Evolutionary conservation across 345 rosid genomes (phyloP).

Genomic region (Hibiscus tridactylites): DNA sequence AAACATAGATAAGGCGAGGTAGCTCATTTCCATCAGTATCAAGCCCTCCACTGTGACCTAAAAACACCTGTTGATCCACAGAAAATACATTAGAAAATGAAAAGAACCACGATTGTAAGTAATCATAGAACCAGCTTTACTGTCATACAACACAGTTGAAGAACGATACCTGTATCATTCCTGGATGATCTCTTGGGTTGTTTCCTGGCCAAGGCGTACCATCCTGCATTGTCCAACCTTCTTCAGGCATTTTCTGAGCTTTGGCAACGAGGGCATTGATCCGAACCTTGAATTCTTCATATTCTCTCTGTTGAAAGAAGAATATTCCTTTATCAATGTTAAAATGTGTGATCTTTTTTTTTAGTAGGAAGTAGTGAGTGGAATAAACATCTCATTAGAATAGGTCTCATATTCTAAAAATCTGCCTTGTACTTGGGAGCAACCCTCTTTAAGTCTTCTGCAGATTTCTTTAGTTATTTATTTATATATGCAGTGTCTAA

Average conservation of each 20-base stretch:
- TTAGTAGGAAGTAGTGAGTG: background rate
- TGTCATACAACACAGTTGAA: background rate
- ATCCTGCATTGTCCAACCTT: conserved; percentile 99
- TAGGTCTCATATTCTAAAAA: background rate
- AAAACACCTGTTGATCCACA: conserved; percentile 56
- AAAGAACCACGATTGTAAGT: conserved; percentile 6
- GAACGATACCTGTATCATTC: conserved; percentile 79
- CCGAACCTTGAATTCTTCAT: conserved; percentile 97
- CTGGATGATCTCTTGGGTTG: conserved; percentile 98
- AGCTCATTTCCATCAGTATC: conserved; percentile 98
- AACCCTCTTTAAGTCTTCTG: background rate
- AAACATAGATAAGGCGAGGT: conserved; percentile 97
- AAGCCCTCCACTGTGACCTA: conserved; percentile 97
- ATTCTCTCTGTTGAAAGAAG: conserved; percentile 69
- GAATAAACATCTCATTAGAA: background rate
- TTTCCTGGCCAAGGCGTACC: conserved; percentile 99
- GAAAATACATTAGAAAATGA: background rate
- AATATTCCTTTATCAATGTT: background rate
- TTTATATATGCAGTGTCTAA: background rate
- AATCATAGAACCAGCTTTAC: background rate
- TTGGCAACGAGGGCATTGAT: conserved; percentile 98
- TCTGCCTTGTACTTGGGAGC: background rate
- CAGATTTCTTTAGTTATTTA: background rate
- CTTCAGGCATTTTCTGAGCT: conserved; percentile 99
- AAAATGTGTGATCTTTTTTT: background rate